Percentiles rank a stretch among this genome's conserved stretches.
Conservation (phyloP, 2,329 filamentous ascomycete genomes). For the Arthrobotrys sinensis region DNA sequence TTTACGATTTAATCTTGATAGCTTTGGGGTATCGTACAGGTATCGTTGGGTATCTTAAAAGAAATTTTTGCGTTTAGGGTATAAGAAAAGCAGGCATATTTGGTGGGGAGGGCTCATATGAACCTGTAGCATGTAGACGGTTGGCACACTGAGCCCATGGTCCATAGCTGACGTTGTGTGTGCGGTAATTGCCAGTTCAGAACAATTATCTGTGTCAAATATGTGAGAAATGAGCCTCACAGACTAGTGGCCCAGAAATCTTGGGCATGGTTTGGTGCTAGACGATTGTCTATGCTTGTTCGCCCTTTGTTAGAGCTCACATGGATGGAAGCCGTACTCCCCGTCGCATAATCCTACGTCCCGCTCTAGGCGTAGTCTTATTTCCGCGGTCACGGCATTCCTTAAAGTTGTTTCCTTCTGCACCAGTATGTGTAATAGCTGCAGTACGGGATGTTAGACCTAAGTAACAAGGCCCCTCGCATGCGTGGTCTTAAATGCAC, state of each 20-base stretch:
- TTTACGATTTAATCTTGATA: neutral
- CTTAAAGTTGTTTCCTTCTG: slow-evolving; percentile 45
- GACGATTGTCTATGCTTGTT: neutral
- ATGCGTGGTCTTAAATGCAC: slow-evolving; percentile 56
- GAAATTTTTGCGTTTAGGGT: neutral
- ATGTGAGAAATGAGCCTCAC: neutral
- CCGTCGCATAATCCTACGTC: slow-evolving; percentile 38
- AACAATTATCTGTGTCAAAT: neutral
- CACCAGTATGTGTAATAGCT: slow-evolving; percentile 47
- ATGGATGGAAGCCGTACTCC: slow-evolving; percentile 42
- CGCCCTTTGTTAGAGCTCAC: neutral
- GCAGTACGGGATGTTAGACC: neutral
- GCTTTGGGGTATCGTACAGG: neutral
- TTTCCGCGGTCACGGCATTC: slow-evolving; percentile 53
- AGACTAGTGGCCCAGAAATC: neutral
- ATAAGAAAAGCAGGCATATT: neutral
- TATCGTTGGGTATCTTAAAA: neutral
- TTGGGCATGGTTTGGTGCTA: neutral
- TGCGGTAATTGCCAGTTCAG: too few relatives aligned
- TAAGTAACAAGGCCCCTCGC: neutral
- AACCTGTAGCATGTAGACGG: too few relatives aligned
- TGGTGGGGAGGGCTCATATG: too few relatives aligned
- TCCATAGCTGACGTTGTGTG: too few relatives aligned
- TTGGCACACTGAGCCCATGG: too few relatives aligned
- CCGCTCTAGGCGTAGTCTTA: slow-evolving; percentile 9